Evolutionary conservation across 106 monocot species (phyloP), one percentile per base, ranked within the genome.

Genomic region (Iris macrosiphon): DNA sequence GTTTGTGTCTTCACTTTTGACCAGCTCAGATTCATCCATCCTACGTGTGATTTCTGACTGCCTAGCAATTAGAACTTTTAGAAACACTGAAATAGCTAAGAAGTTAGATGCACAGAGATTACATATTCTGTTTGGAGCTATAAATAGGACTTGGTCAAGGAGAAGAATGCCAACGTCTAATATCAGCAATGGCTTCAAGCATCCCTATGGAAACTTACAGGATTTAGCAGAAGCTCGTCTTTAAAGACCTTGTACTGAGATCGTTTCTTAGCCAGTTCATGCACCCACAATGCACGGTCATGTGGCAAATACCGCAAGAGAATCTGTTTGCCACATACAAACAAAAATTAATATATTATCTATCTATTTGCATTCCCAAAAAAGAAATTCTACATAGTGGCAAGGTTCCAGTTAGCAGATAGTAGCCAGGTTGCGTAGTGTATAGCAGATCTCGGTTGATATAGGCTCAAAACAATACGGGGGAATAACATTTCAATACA

Each of bases 1-100:
- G 33, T 65, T 65, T 41, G 69, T 51, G 31, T 70, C 79, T 56
- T 83, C 70, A 43, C 21, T 66, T 66, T 64, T 82, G 29, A 34
- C 52, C 43, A 61, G 56, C 23, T 55, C 67, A 29, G 76, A 63
- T 57, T 78, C 89, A 37, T 83, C 89, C 79, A 86, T 60, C 77
- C 79, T 89, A 38, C 89, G 79, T 4, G 89, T 81, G 64, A 96
- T 73, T 67, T 90, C 86, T 70, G 95, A 80, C 95, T 96, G 95
- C 74, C 79, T 76, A 92, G 53, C 73, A 75, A 73, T 26, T 64
- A 3, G 64, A 64, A 71, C 47, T 67, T 49, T 85, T 52, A 86
- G 81, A 68, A 63, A 65, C 24, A 32, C 44, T 18, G 43, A 67
- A 60, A 32, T 44, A 30, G 17, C 25, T 10, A 24, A 10, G 15